Conservation (phyloP, 225 moss, liverwort and hornwort genomes). For the Climacium dendroides region DNA sequence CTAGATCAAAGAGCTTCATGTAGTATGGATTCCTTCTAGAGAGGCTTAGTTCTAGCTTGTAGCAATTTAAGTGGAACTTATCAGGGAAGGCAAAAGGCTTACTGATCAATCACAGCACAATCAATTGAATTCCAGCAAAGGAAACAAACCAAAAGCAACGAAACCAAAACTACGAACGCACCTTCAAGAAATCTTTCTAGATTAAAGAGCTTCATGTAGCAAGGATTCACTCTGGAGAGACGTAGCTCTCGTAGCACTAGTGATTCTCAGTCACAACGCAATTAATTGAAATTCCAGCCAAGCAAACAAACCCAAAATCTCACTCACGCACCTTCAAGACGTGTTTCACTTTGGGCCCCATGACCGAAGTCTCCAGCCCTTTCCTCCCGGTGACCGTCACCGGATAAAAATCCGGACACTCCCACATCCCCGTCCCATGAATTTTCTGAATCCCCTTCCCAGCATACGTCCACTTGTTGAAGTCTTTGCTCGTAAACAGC, state of each 20-base stretch:
- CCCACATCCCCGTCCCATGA: slow-evolving; percentile 77
- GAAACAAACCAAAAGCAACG: neutral
- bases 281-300: no score
- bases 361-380: slow-evolving; percentile 21
- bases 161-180: neutral
- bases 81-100: neutral
- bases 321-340: slow-evolving; percentile 54
- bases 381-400: neutral
- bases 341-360: slow-evolving; percentile 34
- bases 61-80: neutral
- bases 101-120: neutral
- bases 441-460: slow-evolving; percentile 23
- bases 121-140: neutral
- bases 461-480: slow-evolving; percentile 29
- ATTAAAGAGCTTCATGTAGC: neutral
- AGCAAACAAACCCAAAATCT: neutral
- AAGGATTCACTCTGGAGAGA: neutral
- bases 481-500: slow-evolving; percentile 44
- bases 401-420: slow-evolving; percentile 73
- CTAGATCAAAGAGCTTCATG: neutral
- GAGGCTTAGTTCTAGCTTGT: neutral
- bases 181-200: neutral
- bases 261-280: neutral
- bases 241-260: neutral
- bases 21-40: neutral